Evolutionary conservation across 2,329 filamentous ascomycete species (phyloP).

Genomic region (Colletotrichum sp.): DNA sequence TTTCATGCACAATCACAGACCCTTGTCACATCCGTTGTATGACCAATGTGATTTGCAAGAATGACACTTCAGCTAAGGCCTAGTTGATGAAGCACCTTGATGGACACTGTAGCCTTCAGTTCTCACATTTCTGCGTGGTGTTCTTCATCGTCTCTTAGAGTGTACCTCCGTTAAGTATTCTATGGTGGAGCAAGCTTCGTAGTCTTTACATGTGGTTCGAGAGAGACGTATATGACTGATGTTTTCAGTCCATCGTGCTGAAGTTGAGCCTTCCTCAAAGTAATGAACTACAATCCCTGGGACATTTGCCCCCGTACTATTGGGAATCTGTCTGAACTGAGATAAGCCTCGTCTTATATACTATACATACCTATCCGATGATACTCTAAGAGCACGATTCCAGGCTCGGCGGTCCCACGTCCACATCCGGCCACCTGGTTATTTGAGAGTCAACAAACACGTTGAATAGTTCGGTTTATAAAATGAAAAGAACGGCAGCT

Average conservation of each 20-base stretch:
- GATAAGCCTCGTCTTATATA: background rate
- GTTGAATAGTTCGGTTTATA: background rate
- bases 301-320: background rate
- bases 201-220: background rate
- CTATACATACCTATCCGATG: background rate
- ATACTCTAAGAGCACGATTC: background rate
- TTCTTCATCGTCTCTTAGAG: background rate
- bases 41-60: background rate
- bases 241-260: background rate
- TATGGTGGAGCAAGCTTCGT: background rate
- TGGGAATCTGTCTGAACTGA: rapidly evolving
- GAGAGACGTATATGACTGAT: background rate
- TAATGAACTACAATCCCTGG: background rate
- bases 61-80: background rate
- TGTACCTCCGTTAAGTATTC: background rate
- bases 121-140: background rate
- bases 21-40: background rate
- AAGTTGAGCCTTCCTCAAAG: background rate
- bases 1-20: background rate
- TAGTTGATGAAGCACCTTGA: background rate
- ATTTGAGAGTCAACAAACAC: rapidly evolving
- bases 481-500: background rate
- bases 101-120: background rate
- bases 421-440: background rate
- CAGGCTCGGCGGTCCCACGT: background rate